Evolutionary conservation across 768 basidiomycete genomes (phyloP), one percentile per base, ranked within the genome.

Genomic region (Boletus sp.): DNA sequence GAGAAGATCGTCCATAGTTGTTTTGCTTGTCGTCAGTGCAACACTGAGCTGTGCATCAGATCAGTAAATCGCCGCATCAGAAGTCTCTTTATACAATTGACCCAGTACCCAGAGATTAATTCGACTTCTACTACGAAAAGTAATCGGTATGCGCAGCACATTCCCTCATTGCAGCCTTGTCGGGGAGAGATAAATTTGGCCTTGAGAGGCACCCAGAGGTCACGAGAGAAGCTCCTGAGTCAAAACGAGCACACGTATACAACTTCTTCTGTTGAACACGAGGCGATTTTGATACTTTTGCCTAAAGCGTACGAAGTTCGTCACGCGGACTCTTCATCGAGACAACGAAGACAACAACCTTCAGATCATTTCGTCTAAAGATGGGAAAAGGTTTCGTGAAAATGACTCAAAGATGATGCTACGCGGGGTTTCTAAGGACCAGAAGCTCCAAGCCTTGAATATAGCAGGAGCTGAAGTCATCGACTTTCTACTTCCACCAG

Each of bases 351-450:
- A 55, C 54, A 53, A 50, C 40, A 54, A 36, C 54, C 45, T 53
- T 50, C 45, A 53, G 52, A 55, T 60, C 51, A 52, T 28, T 11
- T 51, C 35, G 28, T 48, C 58, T 46, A 50, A 62, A 55, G 54
- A 65, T 50, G 39, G 60, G 48, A 45, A 49, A 30, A 30, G 41
- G 48, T 53, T 47, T 49, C 29, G 9, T 52, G 24, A 35, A 57
- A 20, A 40, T 33, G 47, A 53, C 45, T 47, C 52, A 56, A 47
- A 56, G 33, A 44, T 52, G 33, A 44, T 52, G 47, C 56, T 53
- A 59, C 56, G 58, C 58, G 62, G 62, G 48, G 50, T 64, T 61
- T 71, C 45, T 35, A 59, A 50, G 68, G 63, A 33, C 39, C 47
- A 56, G 8, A 61, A 41, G 50, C 47, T 53, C 42, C 47, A 64